Conservation (phyloP, 2,329 filamentous ascomycete genomes). For the Pseudogymnoascus sp. region DNA sequence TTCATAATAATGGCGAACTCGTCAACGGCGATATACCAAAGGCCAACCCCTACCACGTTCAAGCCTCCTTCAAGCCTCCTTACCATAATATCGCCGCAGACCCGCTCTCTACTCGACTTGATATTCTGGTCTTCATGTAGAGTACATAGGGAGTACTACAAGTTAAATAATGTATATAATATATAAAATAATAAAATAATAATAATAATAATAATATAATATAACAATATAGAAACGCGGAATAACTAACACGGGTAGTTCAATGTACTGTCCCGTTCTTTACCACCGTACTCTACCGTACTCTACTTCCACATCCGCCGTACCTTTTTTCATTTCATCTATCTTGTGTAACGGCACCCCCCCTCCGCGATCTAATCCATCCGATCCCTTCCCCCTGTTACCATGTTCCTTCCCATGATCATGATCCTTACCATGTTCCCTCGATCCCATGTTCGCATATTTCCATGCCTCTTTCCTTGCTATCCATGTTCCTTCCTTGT, state of each 20-base stretch:
- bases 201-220: too few relatives aligned
- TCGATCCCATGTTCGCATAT: not conserved
- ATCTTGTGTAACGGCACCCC: not conserved
- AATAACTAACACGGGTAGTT: not conserved
- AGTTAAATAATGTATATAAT: not conserved
- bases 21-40: not conserved
- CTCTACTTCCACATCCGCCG: not conserved
- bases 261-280: not conserved
- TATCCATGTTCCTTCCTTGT: not conserved
- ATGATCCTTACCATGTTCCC: not conserved
- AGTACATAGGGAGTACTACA: not conserved
- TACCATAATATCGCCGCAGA: not conserved
- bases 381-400: not conserved
- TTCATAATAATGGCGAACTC: not conserved
- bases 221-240: not conserved
- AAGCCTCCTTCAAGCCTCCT: not conserved
- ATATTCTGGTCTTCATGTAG: not conserved
- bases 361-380: constrained; percentile 1
- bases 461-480: not conserved
- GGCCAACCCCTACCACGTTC: too few relatives aligned
- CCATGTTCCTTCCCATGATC: not conserved
- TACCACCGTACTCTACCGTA: not conserved
- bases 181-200: not conserved
- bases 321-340: not conserved
- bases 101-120: not conserved